Evolutionary conservation across 805 yeast species (phyloP), one percentile per base, ranked within the genome.

Genomic region (Hemisphaericaspora nanyangensis): DNA sequence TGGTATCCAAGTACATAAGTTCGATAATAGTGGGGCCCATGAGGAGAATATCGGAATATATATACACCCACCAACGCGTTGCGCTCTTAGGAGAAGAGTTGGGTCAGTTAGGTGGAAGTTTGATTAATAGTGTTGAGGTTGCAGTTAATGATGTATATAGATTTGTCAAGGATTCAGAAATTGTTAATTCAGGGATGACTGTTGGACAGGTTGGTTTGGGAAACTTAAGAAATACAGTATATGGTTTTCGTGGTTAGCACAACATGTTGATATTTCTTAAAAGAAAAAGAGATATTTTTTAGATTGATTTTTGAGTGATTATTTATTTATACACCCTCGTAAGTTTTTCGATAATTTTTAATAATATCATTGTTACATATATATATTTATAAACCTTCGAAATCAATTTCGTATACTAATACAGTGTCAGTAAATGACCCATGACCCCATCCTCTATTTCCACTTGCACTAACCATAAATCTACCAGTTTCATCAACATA

Each of bases 371-470:
- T n/a, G n/a, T n/a, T n/a, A n/a, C n/a, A n/a, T n/a, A n/a, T n/a
- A n/a, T n/a, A n/a, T n/a, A n/a, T 18, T 36, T 37, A 37, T 34
- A 39, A 31, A 19, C 46, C 48, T 34, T 57, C 63, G 34, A 76
- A 61, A 38, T 80, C 80, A 24, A 90, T 82, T 48, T 87, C 95
- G 57, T 90, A 91, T 17, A 88, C 70, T 49, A 89, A 72, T 7
- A 85, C 85, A n/a, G 80, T 76, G 42, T 89, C 96, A 1, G 93
- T 82, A 17, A 83, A 75, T 27, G 70, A 65, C 3, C 95, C 89
- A 49, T 83, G 89, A 1, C 73, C 74, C 97, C 97, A 91, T 5
- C 99, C 99, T 52, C 97, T 75, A 46, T 85, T 87, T 7, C 99
- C 99, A 56, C 95, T 84, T 1, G 97, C 82, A 52, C 95, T 83